Evolutionary conservation across 2,329 filamentous ascomycete genomes (phyloP).

Genomic region (Trichoderma arundinaceum): DNA sequence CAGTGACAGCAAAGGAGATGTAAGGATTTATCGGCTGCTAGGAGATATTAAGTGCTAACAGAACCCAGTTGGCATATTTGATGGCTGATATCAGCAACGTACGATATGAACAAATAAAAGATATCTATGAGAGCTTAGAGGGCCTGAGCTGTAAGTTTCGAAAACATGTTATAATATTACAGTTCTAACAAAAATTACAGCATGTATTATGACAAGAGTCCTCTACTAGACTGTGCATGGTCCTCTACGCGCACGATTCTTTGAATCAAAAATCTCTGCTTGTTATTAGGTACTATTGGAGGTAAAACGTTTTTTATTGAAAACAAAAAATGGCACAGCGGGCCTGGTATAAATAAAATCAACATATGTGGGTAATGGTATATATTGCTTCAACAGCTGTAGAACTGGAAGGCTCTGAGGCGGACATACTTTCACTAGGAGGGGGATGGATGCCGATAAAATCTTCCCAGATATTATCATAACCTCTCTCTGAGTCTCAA

Average conservation of each 20-base stretch:
- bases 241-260: not conserved
- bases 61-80: conserved; percentile 76
- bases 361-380: conserved; percentile 14
- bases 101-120: conserved; percentile 78
- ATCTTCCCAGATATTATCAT: too few relatives aligned
- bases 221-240: conserved; percentile 47
- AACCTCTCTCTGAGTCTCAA: too few relatives aligned
- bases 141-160: conserved; percentile 72
- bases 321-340: not conserved
- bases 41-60: conserved; percentile 23
- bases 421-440: not conserved
- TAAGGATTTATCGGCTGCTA: conserved; percentile 43
- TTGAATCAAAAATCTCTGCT: not conserved
- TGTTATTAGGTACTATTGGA: not conserved
- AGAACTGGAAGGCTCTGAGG: not conserved
- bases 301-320: not conserved
- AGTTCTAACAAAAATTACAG: conserved; percentile 39
- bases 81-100: conserved; percentile 98
- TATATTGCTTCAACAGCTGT: conserved; percentile 23
- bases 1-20: conserved; percentile 91
- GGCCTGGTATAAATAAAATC: conserved; percentile 7
- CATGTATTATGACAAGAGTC: conserved; percentile 55
- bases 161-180: not conserved
- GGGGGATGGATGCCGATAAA: not conserved
- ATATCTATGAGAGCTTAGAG: conserved; percentile 83